Evolutionary conservation across 1,139 yeast genomes (phyloP).

Genomic region (Suhomyces chickasaworum): DNA sequence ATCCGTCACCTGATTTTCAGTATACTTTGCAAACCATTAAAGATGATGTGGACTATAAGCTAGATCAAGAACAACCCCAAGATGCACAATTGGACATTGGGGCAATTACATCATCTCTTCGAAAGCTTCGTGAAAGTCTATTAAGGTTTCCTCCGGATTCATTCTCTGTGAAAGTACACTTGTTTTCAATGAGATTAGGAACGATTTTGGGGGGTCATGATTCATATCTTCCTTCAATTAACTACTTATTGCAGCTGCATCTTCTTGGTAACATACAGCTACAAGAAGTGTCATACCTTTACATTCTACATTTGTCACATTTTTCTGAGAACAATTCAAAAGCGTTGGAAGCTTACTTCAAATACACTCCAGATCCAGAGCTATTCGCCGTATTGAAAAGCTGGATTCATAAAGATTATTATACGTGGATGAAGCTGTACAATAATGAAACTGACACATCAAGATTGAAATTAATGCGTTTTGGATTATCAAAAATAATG

Average conservation of each 20-base stretch:
- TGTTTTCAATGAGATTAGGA: conserved; percentile 52
- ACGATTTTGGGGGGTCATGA: conserved; percentile 54
- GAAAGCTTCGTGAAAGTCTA: conserved; percentile 59
- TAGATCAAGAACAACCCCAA: neutral
- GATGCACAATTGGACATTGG: conserved; percentile 19
- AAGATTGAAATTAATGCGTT: conserved; percentile 40
- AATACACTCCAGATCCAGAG: conserved; percentile 28
- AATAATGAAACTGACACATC: conserved; percentile 33
- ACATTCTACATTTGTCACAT: conserved; percentile 52
- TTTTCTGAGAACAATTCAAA: conserved; percentile 37
- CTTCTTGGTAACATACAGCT: conserved; percentile 33
- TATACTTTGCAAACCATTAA: conserved; percentile 7
- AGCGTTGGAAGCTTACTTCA: conserved; percentile 36
- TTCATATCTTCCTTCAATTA: conserved; percentile 58
- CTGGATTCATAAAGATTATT: conserved; percentile 44
- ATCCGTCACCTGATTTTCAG: conserved; percentile 19
- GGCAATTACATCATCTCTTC: conserved; percentile 30
- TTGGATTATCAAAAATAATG: conserved; percentile 39
- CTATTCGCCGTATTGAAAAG: conserved; percentile 28
- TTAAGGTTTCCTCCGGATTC: conserved; percentile 37
- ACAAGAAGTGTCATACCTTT: conserved; percentile 42
- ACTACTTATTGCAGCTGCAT: conserved; percentile 33
- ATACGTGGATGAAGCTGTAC: conserved; percentile 43
- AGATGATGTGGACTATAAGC: neutral
- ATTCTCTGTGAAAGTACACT: conserved; percentile 49